These are phyloP conservation scores for Aspergillus campestris DNA, from an alignment of 495 filamentous ascomycete species.

Conservation along the genomic window DNA sequence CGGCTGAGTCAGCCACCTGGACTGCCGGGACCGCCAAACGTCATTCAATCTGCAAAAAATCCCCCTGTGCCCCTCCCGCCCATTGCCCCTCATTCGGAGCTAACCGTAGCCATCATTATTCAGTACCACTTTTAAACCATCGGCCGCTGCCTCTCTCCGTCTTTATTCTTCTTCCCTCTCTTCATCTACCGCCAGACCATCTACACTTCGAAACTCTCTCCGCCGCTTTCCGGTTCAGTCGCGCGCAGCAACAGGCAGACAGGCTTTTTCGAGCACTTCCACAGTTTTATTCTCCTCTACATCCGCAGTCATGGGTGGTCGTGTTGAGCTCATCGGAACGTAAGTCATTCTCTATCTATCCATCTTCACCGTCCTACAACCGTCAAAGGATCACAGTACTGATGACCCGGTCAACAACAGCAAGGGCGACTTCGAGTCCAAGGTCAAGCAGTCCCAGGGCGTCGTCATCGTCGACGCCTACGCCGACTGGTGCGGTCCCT, in stretches of 20 bases:
- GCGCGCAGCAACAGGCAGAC: not conserved
- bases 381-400: too few species aligned
- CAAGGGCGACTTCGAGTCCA: constrained; percentile 45
- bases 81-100: constrained; percentile 14
- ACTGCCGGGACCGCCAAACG: constrained; percentile 3
- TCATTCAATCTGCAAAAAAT: constrained; percentile 8
- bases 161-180: constrained; percentile 4
- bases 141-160: constrained; percentile 11
- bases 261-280: constrained; percentile 27
- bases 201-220: constrained; percentile 14
- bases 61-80: constrained; percentile 13
- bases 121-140: constrained; percentile 12
- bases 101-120: constrained; percentile 10
- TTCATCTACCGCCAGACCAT: constrained; percentile 7
- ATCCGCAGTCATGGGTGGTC: constrained; percentile 43
- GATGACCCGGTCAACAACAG: constrained; percentile 45
- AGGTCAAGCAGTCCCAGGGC: constrained; percentile 28
- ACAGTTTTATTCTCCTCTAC: constrained; percentile 38
- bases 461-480: constrained; percentile 79
- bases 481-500: constrained; percentile 90
- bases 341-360: too few species aligned
- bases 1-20: not conserved
- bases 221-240: constrained; percentile 7
- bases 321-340: constrained; percentile 24
- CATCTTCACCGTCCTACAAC: too few species aligned